Evolutionary conservation across 108 stramenopile species (phyloP).

Genomic region (Skeletonema potamos): DNA sequence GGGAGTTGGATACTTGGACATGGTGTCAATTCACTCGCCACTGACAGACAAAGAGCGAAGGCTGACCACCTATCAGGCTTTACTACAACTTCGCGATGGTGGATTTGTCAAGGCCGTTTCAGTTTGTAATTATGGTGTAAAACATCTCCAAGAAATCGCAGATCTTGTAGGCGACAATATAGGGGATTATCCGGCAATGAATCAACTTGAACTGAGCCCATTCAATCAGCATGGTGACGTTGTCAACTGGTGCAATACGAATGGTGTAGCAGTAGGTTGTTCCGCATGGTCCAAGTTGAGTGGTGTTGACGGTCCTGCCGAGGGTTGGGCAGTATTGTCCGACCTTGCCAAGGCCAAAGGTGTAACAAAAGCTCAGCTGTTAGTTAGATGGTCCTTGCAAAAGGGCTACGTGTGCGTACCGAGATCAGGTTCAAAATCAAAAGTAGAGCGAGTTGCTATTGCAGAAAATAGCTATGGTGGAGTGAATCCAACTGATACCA

Average conservation of each 20-base stretch:
- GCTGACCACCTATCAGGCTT: conserved; percentile 54
- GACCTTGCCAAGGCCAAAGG: conserved; percentile 55
- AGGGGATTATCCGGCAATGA: conserved; percentile 54
- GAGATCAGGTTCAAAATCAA: conserved; percentile 55
- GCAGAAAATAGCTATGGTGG: conserved; percentile 75
- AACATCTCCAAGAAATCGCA: conserved; percentile 59
- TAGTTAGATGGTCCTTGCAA: conserved; percentile 78
- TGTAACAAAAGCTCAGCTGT: conserved; percentile 80
- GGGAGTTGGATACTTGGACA: conserved; percentile 56
- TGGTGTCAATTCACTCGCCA: conserved; percentile 75
- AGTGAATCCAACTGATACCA: conserved; percentile 27
- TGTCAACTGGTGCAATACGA: conserved; percentile 48
- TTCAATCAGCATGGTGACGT: conserved; percentile 71
- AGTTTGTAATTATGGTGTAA: conserved; percentile 77
- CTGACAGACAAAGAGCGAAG: conserved; percentile 52
- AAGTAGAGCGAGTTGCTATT: conserved; percentile 75
- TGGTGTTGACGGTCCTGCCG: conserved; percentile 52
- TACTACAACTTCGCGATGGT: conserved; percentile 55
- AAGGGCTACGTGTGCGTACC: conserved; percentile 76
- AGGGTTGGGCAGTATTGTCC: conserved; percentile 59
- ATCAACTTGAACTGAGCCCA: conserved; percentile 75
- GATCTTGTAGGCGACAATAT: conserved; percentile 3
- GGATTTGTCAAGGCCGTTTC: conserved; percentile 63
- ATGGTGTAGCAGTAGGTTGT: conserved; percentile 56
- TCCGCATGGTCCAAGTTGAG: conserved; percentile 77